phyloP scores from a whole-genome alignment of 2,329 filamentous ascomycete species.

The Phialophora tarda region DNA sequence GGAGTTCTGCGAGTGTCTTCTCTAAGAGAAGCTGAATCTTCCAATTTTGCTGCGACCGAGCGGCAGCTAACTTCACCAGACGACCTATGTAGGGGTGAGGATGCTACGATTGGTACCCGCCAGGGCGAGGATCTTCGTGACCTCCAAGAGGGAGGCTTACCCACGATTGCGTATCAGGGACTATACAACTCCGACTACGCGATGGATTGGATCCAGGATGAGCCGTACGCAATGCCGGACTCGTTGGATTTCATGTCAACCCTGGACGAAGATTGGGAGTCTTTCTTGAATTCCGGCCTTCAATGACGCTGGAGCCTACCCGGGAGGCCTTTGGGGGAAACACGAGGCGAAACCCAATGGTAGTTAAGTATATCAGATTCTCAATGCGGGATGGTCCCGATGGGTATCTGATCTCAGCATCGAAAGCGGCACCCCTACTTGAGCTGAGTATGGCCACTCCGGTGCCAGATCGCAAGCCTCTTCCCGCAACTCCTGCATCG shows the following conservation, averaged over 20 bases:
- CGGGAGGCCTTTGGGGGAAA: background rate
- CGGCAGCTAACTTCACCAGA: background rate
- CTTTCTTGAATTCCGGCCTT: constrained; percentile 16
- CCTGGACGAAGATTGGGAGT: constrained; percentile 21
- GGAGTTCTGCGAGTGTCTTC: constrained; percentile 12
- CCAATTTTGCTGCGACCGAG: background rate
- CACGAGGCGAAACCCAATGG: background rate
- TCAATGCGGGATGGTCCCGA: background rate
- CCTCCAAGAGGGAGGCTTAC: background rate
- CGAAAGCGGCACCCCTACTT: background rate
- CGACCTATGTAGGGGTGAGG: too few relatives aligned
- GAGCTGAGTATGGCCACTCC: constrained; percentile 19
- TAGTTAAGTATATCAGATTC: background rate
- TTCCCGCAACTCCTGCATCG: constrained; percentile 18
- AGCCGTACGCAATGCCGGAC: background rate
- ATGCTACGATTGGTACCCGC: background rate
- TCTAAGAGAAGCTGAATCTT: background rate
- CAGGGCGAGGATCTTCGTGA: background rate
- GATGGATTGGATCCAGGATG: constrained; percentile 10
- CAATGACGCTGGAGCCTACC: background rate
- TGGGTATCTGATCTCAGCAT: background rate
- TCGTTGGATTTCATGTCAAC: constrained; percentile 9
- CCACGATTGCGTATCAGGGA: constrained; percentile 16
- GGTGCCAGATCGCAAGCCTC: constrained; percentile 20
- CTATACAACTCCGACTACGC: constrained; percentile 17